These are phyloP conservation scores for Drechslerella coelobrocha DNA, from an alignment of 2,329 filamentous ascomycete genomes.

Conservation along the genomic window DNA sequence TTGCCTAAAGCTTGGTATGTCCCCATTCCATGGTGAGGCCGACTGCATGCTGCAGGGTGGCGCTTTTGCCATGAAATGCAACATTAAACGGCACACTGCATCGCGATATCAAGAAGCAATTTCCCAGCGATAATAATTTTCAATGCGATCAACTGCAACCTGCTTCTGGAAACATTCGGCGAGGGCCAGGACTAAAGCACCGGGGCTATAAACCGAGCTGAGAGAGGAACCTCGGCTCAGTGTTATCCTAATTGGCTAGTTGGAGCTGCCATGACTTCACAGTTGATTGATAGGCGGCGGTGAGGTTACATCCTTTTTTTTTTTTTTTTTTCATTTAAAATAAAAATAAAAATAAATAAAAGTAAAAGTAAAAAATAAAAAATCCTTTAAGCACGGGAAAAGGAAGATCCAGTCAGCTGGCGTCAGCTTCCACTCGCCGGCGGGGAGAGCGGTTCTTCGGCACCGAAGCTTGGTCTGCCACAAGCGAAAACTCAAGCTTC, in stretches of 20 bases:
- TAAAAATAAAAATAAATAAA: background rate
- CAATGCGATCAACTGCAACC: background rate
- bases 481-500: conserved; percentile 50
- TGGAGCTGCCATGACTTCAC: background rate
- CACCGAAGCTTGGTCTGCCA: conserved; percentile 40
- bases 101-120: too few species aligned
- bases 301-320: conserved; percentile 27
- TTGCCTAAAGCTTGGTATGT: too few species aligned
- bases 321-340: too few species aligned
- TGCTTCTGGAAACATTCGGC: background rate
- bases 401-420: conserved; percentile 1
- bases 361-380: background rate
- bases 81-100: too few species aligned
- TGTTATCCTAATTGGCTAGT: background rate
- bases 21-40: too few species aligned
- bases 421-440: conserved; percentile 29
- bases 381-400: background rate
- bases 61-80: too few species aligned
- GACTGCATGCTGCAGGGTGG: too few species aligned
- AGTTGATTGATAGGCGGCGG: background rate
- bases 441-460: conserved; percentile 43
- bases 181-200: background rate
- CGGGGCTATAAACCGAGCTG: too few species aligned
- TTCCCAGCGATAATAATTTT: too few species aligned
- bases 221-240: background rate